Evolutionary conservation across 2,329 filamentous ascomycete genomes (phyloP).

Genomic region (Fusarium equiseti): DNA sequence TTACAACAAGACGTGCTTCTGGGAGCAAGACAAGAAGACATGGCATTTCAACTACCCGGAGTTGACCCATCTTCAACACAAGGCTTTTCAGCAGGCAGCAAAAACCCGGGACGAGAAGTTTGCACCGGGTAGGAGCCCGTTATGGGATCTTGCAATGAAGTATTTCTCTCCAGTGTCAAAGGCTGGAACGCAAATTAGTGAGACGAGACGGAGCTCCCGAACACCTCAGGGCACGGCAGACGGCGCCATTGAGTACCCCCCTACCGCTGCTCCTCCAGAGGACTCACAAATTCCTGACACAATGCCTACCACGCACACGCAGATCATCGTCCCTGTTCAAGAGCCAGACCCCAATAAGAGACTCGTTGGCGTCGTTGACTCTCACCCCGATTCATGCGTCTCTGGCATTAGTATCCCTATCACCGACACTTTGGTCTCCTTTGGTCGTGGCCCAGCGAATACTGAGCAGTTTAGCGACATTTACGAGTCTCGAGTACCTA

Average conservation of each 20-base stretch:
- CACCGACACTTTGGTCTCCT: constrained; percentile 76
- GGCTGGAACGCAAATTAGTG: constrained; percentile 25
- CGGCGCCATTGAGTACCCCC: constrained; percentile 47
- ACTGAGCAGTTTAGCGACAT: constrained; percentile 73
- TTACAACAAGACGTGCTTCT: constrained; percentile 68
- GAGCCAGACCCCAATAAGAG: constrained; percentile 52
- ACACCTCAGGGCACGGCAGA: constrained; percentile 43
- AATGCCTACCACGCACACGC: constrained; percentile 52
- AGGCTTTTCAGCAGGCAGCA: constrained; percentile 67
- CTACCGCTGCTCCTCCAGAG: constrained; percentile 49
- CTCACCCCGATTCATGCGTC: constrained; percentile 74
- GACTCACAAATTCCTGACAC: constrained; percentile 53
- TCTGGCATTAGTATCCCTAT: constrained; percentile 73
- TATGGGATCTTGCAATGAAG: constrained; percentile 70
- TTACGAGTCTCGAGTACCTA: constrained; percentile 79
- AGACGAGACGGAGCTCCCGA: constrained; percentile 21
- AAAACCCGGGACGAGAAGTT: constrained; percentile 65
- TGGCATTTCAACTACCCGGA: constrained; percentile 74
- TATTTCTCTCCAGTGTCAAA: constrained; percentile 64
- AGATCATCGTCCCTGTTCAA: constrained; percentile 53
- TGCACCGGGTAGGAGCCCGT: constrained; percentile 60
- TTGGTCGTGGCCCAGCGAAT: constrained; percentile 79
- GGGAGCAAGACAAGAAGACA: constrained; percentile 66
- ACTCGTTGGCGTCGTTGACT: constrained; percentile 74
- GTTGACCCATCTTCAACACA: constrained; percentile 71